A percentile compares a stretch with the other conserved stretches of the same genome.
Evolutionary conservation across 352 stramenopile genomes (phyloP).

Genomic region (Blastocystis sp.): DNA sequence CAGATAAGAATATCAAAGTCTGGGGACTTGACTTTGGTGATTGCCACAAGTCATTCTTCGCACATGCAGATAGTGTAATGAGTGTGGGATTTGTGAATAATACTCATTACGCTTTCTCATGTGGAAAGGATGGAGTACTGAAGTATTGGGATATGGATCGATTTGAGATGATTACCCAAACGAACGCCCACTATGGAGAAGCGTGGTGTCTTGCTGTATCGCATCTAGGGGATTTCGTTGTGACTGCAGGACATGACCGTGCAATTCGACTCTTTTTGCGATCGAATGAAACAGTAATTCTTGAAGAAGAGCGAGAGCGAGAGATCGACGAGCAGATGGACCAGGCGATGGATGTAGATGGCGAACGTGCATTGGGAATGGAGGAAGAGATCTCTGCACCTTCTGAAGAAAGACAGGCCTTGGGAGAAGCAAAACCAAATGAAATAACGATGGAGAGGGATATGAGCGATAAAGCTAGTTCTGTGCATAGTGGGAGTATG

Average conservation of each 20-base stretch:
- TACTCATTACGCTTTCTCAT: conserved; percentile 97
- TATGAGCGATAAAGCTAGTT: not conserved
- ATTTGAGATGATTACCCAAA: conserved; percentile 84
- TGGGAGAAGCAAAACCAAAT: not conserved
- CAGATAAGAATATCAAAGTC: conserved; percentile 98
- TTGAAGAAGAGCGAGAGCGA: conserved; percentile 92
- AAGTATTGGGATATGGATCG: conserved; percentile 95
- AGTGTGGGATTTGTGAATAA: conserved; percentile 84
- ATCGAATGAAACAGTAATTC: conserved; percentile 91
- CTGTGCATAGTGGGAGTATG: conserved; percentile 40
- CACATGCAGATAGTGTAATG: conserved; percentile 95
- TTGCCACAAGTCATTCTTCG: conserved; percentile 96
- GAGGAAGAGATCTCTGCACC: not conserved
- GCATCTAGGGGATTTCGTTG: conserved; percentile 84
- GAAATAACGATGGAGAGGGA: conserved; percentile 43
- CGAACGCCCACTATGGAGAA: conserved; percentile 77
- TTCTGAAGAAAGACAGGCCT: not conserved
- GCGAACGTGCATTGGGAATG: conserved; percentile 71
- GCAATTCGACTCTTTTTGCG: conserved; percentile 91
- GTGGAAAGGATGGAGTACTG: conserved; percentile 91
- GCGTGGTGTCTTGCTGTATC: conserved; percentile 81
- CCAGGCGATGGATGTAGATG: conserved; percentile 76
- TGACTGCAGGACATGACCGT: conserved; percentile 89
- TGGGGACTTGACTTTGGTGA: conserved; percentile 99
- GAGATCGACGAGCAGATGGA: conserved; percentile 90